phyloP scores from a whole-genome alignment of 2,329 filamentous ascomycete species.

The Fusarium verticillioides region DNA sequence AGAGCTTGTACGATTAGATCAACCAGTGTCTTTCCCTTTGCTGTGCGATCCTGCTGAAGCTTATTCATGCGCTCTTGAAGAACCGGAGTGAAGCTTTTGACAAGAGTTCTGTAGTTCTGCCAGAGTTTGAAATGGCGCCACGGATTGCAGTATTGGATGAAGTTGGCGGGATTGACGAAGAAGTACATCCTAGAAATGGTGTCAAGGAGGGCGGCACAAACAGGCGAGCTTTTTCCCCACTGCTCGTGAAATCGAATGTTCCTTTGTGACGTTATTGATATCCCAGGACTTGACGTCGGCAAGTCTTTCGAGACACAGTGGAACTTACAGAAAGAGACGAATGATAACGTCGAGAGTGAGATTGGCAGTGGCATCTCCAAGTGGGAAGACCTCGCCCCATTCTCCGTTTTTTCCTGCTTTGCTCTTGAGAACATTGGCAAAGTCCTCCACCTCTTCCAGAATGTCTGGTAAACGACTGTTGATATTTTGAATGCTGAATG shows the following conservation, averaged over 20 bases:
- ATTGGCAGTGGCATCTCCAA: constrained; percentile 51
- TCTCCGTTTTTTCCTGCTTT: constrained; percentile 11
- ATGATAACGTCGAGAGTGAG: constrained; percentile 55
- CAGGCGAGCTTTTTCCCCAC: constrained; percentile 5
- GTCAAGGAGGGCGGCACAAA: constrained; percentile 19
- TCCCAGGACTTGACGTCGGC: no score
- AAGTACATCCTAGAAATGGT: constrained; percentile 21
- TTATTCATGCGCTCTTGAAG: constrained; percentile 12
- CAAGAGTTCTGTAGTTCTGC: constrained; percentile 27
- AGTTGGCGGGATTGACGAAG: constrained; percentile 17
- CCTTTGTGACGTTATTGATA: background rate
- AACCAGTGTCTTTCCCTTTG: constrained; percentile 27
- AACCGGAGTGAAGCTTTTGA: constrained; percentile 4
- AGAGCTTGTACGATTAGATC: constrained; percentile 26
- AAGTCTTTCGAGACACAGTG: background rate
- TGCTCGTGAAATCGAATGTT: constrained; percentile 29
- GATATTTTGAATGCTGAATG: constrained; percentile 52
- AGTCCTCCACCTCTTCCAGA: constrained; percentile 52
- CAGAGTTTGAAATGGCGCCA: constrained; percentile 34
- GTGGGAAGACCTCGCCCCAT: constrained; percentile 39
- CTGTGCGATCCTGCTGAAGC: background rate
- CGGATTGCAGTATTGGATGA: constrained; percentile 22
- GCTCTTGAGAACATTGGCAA: constrained; percentile 39
- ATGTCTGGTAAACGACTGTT: constrained; percentile 50
- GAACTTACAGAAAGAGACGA: constrained; percentile 48